Base-by-base conservation (phyloP, 2,329 filamentous ascomycete species). In the Drechslerella coelobrocha region DNA sequence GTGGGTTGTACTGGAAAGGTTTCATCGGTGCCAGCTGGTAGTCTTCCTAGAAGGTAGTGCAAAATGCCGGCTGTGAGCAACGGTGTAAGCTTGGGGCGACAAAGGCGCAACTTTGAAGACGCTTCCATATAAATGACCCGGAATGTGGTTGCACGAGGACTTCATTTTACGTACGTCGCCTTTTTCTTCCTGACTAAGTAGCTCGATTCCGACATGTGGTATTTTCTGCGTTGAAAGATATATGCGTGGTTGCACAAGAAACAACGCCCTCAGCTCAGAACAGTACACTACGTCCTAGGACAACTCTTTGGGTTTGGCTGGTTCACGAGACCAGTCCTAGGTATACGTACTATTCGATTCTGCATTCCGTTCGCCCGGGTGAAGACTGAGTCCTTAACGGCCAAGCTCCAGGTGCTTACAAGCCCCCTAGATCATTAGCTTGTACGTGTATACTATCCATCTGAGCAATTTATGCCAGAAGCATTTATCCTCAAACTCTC, bases 141-240 rank as follows among this genome's bases (percentile, higher is more conserved):
- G 41, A 41, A 10, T 2, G 23, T 26, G 24, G 54, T 66, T 23
- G 26, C 47, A 66, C 61, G 50, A 23, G 47, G 39, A 2, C 26
- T 45, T 56, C 24, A 56, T 56, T n/a, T 29, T 23, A 31, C 6
- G 29, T 31, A 31, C n/a, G n/a, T n/a, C n/a, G n/a, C n/a, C n/a
- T 6, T 31, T 6, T 31, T 6, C 12, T 6, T 12, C 29, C 29
- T 12, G 29, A 12, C 29, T 31, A 12, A 12, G 29, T 31, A 12
- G 6, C 12, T n/a, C n/a, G n/a, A n/a, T n/a, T n/a, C n/a, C n/a
- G n/a, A n/a, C 45, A 31, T 62, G 65, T 69, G 57, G 57, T 62
- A 69, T 57, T 69, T 69, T 69, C 21, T 69, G 65, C 31, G 65
- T 69, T 69, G 65, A 34, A 17, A 19, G 7, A 7, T 10, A 10